Evolutionary conservation across 305 asterid genomes (phyloP), one percentile per base, ranked within the genome.

Genomic region (Fraxinus dipetala): DNA sequence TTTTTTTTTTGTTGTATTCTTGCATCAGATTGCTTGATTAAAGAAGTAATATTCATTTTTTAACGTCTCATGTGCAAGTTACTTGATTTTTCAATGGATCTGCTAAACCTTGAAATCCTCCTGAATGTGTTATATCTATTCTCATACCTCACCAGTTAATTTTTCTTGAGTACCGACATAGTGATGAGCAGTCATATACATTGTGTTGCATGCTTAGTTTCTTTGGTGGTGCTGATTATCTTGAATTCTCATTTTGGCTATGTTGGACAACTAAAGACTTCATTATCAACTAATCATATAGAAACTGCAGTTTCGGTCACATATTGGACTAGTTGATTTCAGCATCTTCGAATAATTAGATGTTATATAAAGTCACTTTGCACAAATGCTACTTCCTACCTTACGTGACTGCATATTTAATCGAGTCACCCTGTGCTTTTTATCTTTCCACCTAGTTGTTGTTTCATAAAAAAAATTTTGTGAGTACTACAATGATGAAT

Each of bases 21-120:
- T 72, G 11, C 75, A 20, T 81, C 11, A 5, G 72, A 76, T 54
- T 79, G 72, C 81, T 76, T 45, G 78, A 76, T 34, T 36, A 24
- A 63, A 24, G 32, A 6, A 11, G 78, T 51, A 65, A 6, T 72
- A 75, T 24, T 6, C n/a, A 36, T 24, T 32, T 74, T 38, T 11
- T 16, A 43, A 54, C 69, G 63, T 78, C 51, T 54, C 7, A 16
- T 74, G 20, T 75, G 28, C 5, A 48, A 35, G 78, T 79, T 75
- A 24, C 67, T 24, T 24, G 76, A 75, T 51, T 40, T 38, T 38
- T 13, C 16, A 63, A 61, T 75, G 30, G 8, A 26, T 76, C 69
- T 72, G 14, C 54, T 72, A 78, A 76, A 78, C 72, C 26, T 75
- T 76, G 73, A 54, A 13, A 72, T 69, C 31, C 32, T 63, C 32